phyloP scores from a whole-genome alignment of 371 early-diverging fungal genomes.

The Mucor saturninus region DNA sequence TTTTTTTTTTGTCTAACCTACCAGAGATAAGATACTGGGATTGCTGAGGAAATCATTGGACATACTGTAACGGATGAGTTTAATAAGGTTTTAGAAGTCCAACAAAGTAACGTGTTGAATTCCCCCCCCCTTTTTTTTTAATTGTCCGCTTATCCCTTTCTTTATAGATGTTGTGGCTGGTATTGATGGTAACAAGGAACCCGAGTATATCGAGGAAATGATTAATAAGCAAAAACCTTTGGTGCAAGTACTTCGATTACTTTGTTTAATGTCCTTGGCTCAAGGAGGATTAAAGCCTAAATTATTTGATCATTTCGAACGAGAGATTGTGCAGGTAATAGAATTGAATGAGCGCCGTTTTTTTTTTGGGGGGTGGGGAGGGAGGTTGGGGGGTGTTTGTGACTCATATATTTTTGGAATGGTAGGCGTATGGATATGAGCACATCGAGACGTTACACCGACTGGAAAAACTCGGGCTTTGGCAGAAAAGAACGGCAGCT shows the following conservation, averaged over 20 bases:
- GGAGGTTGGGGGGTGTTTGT: not conserved
- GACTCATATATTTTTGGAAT: not conserved
- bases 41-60: constrained; percentile 84
- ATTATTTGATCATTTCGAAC: constrained; percentile 77
- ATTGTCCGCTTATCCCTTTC: too few species aligned
- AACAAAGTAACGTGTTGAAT: constrained; percentile 72
- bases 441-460: constrained; percentile 85
- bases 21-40: constrained; percentile 66
- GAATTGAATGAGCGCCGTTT: too few species aligned
- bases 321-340: constrained; percentile 79
- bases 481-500: constrained; percentile 53
- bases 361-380: too few species aligned
- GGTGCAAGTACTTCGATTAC: constrained; percentile 76
- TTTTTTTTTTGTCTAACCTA: too few species aligned
- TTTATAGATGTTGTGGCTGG: constrained; percentile 82
- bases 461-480: constrained; percentile 70
- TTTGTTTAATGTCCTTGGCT: constrained; percentile 84
- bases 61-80: constrained; percentile 83
- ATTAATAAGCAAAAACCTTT: constrained; percentile 77
- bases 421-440: constrained; percentile 88
- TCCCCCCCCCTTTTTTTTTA: not conserved
- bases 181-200: constrained; percentile 64
- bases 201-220: constrained; percentile 86
- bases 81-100: constrained; percentile 80
- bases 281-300: constrained; percentile 83